Evolutionary conservation across 163 green algal species (phyloP).

Genomic region (Scenedesmus sp.): DNA sequence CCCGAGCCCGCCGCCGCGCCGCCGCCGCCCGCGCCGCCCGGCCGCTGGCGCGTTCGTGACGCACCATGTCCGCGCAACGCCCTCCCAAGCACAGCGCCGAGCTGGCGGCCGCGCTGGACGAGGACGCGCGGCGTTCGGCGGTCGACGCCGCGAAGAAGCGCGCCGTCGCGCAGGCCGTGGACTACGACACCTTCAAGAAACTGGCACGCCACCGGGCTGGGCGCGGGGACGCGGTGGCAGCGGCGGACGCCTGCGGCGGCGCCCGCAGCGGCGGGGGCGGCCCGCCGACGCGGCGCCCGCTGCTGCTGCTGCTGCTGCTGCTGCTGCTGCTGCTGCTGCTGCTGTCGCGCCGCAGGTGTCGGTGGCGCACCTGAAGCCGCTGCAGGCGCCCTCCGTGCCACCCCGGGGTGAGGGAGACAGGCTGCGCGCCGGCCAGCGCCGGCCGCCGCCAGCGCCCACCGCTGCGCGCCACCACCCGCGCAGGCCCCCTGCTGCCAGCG

Average conservation of each 20-base stretch:
- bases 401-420: constrained; percentile 32
- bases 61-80: too few relatives aligned
- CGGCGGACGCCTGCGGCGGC: too few relatives aligned
- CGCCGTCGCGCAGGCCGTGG: constrained; percentile 70
- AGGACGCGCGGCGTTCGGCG: constrained; percentile 46
- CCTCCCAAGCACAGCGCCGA: constrained; percentile 30
- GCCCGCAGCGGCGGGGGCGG: too few relatives aligned
- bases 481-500: constrained; percentile 33
- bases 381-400: constrained; percentile 51
- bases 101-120: constrained; percentile 18
- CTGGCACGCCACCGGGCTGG: too few relatives aligned
- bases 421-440: not conserved
- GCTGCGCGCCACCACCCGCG: not conserved
- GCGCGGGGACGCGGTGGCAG: not conserved
- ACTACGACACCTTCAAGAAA: constrained; percentile 90
- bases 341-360: constrained; percentile 51
- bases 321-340: not conserved
- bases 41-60: too few relatives aligned
- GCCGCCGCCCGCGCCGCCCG: too few relatives aligned
- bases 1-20: too few relatives aligned
- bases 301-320: not conserved
- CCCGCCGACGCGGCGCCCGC: not conserved
- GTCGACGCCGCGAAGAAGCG: constrained; percentile 80
- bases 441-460: too few relatives aligned
- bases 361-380: constrained; percentile 70